Base-by-base conservation (phyloP, 2,329 filamentous ascomycete species). In the Xylariaceae sp. region DNA sequence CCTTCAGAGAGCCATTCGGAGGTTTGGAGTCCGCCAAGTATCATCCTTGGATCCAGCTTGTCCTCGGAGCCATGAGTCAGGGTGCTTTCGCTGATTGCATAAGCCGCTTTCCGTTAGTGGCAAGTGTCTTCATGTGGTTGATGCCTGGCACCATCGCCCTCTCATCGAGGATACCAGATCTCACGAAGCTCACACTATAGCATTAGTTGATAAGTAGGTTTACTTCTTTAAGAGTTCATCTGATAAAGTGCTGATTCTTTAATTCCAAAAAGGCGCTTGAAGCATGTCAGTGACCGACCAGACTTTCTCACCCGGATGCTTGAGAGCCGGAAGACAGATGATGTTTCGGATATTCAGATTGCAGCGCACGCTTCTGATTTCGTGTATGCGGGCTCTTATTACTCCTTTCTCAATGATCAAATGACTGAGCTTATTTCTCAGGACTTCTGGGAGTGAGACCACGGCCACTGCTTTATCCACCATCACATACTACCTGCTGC, bases 331-430 rank as follows among this genome's bases (percentile, higher is more conserved):
- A 48, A 55, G 21, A 21, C 42, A 8, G 47, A 50, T 6, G 22
- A 19, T 6, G 45, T 56, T 3, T 53, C 58, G 4, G 56, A 55
- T 21, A 25, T 48, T 7, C 58, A 63, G 40, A 46, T 63, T 2
- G 58, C 57, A 2, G 57, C 60, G 2, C 60, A 62, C 34, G 42
- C 58, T 5, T 59, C 52, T 1, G 59, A 60, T 25, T 53, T 62
- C 17, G 54, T 63, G 2, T 44, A 57, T 20, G 58, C 58, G 0
- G 56, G 55, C 11, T n/a, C n/a, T n/a, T n/a, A n/a, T n/a, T n/a
- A n/a, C n/a, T n/a, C n/a, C n/a, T n/a, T n/a, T n/a, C n/a, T n/a
- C n/a, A n/a, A n/a, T n/a, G n/a, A n/a, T n/a, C n/a, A n/a, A n/a
- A n/a, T n/a, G n/a, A n/a, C n/a, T n/a, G n/a, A n/a, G n/a, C n/a